phyloP scores from a whole-genome alignment of 2,329 filamentous ascomycete species.

The Aspergillaceae sp. region DNA sequence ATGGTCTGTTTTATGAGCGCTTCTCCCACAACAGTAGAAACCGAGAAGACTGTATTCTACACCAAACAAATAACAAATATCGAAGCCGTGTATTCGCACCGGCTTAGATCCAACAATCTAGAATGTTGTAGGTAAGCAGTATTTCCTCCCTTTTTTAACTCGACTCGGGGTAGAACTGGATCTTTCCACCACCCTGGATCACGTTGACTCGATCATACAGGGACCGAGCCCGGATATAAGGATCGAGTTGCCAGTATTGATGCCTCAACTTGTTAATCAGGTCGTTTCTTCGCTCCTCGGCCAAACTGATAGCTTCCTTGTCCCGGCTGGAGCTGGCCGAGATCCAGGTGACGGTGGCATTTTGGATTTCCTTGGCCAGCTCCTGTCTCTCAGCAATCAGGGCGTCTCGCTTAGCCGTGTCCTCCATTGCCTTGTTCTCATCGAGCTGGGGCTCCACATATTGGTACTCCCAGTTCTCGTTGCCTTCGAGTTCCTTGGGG shows the following conservation, averaged over 20 bases:
- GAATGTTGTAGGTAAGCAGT: not conserved
- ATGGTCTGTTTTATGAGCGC: too few relatives aligned
- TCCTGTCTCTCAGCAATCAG: slow-evolving; percentile 56
- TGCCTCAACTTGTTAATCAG: slow-evolving; percentile 56
- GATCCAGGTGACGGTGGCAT: slow-evolving; percentile 68
- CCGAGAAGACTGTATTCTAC: too few relatives aligned
- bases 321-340: slow-evolving; percentile 38
- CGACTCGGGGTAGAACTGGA: slow-evolving; percentile 60
- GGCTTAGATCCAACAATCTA: not conserved
- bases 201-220: slow-evolving; percentile 75
- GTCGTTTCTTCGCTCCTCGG: slow-evolving; percentile 51
- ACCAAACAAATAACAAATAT: too few relatives aligned
- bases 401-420: slow-evolving; percentile 54
- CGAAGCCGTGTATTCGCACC: not conserved
- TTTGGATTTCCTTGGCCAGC: slow-evolving; percentile 66
- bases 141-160: not conserved
- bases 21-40: too few relatives aligned
- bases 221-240: slow-evolving; percentile 73
- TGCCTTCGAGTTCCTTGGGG: slow-evolving; percentile 74
- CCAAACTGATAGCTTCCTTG: slow-evolving; percentile 37
- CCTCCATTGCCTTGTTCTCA: slow-evolving; percentile 70
- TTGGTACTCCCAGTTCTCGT: slow-evolving; percentile 73
- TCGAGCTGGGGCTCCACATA: slow-evolving; percentile 67
- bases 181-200: slow-evolving; percentile 56
- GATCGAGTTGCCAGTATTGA: slow-evolving; percentile 86